Percentiles rank a stretch among this genome's conserved stretches.
phyloP scores from a whole-genome alignment of 169 alveolate species.

The Theileria equi region DNA sequence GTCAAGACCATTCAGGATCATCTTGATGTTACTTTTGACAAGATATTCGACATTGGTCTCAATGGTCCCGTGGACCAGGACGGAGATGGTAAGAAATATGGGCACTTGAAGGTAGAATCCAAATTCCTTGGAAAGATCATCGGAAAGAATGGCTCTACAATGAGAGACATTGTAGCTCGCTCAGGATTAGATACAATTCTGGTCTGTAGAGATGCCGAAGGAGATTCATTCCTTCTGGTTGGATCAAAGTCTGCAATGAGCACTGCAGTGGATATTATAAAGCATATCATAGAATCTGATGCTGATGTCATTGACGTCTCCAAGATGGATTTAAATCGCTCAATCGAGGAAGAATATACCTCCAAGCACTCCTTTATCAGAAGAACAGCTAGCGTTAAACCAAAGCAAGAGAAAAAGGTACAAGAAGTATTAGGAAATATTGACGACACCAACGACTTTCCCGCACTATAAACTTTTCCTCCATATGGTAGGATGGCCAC shows the following conservation, averaged over 20 bases:
- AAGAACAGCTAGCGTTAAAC: neutral
- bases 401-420: neutral
- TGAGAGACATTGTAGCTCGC: conserved; percentile 21
- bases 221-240: neutral
- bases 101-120: conserved; percentile 31
- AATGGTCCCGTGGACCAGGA: neutral
- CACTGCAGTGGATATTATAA: neutral
- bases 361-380: conserved; percentile 22
- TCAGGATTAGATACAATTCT: conserved; percentile 42
- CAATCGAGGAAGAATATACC: conserved; percentile 15
- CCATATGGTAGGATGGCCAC: neutral
- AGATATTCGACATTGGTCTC: neutral
- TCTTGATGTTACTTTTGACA: neutral
- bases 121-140: conserved; percentile 41
- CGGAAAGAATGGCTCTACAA: conserved; percentile 58
- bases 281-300: conserved; percentile 10
- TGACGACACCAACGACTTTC: conserved; percentile 11
- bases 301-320: neutral
- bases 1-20: neutral
- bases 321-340: neutral
- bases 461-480: neutral
- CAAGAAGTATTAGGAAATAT: neutral
- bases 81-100: neutral
- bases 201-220: conserved; percentile 13
- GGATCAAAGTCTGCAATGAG: neutral